Evolutionary conservation across 352 stramenopile genomes (phyloP).

Genomic region (Phytophthora citricola): DNA sequence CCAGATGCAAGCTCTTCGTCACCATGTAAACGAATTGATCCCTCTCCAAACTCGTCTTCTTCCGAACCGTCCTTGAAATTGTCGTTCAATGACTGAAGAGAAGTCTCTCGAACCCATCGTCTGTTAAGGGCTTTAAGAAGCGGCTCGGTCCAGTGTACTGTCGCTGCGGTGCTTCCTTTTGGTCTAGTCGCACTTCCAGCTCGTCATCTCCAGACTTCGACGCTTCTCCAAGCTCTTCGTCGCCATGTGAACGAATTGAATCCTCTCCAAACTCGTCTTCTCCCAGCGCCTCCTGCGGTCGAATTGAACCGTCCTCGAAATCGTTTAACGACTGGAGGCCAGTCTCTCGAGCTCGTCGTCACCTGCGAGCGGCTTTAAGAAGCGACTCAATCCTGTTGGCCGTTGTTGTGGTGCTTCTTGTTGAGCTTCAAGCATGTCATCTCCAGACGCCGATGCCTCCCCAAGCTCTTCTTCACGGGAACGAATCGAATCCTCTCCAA

Average conservation of each 20-base stretch:
- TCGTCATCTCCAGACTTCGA: neutral
- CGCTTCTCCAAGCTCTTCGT: neutral
- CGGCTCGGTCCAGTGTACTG: too few species aligned
- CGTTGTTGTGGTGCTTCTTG: too few species aligned
- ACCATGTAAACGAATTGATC: neutral
- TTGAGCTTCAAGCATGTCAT: too few species aligned
- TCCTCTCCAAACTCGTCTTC: constrained; percentile 2
- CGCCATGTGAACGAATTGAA: neutral
- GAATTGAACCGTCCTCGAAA: neutral
- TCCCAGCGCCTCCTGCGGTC: neutral
- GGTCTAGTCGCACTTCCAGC: too few species aligned
- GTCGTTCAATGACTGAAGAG: constrained; percentile 3
- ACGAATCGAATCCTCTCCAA: constrained; percentile 4
- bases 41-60: too few species aligned
- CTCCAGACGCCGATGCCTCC: neutral
- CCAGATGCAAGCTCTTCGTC: neutral
- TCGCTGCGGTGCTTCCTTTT: neutral
- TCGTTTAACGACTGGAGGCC: neutral
- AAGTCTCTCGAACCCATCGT: constrained; percentile 2
- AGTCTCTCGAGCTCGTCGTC: neutral
- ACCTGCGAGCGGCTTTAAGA: neutral
- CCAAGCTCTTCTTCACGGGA: constrained; percentile 1
- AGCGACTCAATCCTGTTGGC: neutral
- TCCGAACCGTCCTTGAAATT: neutral
- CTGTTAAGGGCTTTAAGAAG: too few species aligned